Evolutionary conservation across 352 stramenopile genomes (phyloP), one percentile per base, ranked within the genome.

Genomic region (Saprolegnia diclina): DNA sequence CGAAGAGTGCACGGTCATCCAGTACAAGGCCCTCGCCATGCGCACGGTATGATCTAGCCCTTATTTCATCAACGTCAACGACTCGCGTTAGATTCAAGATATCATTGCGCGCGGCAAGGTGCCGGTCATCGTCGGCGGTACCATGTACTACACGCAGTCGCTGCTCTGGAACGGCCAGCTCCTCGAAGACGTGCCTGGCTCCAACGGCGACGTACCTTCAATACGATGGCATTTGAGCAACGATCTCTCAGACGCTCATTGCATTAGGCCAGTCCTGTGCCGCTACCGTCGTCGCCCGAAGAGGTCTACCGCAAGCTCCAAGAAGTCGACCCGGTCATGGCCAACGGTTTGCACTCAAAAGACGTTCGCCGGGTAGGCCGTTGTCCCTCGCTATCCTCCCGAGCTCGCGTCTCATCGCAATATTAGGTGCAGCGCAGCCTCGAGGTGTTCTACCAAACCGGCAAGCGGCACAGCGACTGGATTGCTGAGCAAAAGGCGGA

Each of bases 141-240:
- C 90, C 38, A 92, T 96, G 80, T 97, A 97, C 75, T 97, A 97
- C 76, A 94, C 89, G 57, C 90, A 97, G 71, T 87, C 85, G 22
- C 77, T 97, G 38, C 76, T 97, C 38, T 96, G 88, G 88, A 88
- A 90, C 38, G 86, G 86, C 0, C 84, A 94, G 66, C 62, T 97
- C 42, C 74, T 96, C 71, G 87, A 96, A 72, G 82, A 91, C 54
- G 80, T 87, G 10, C 75, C 77, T 76, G 50, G 72, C 71, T n/a
- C n/a, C 44, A 13, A 57, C 59, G 4, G 37, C 52, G 45, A 71
- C 19, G 65, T 54, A 42, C 24, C 38, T 29, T 44, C 11, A 54
- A 55, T 56, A 26, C 16, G 0, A 57, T 61, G 16, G 42, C 26
- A 14, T 68, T 68, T 68, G 35, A 70, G n/a, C n/a, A n/a, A n/a